Evolutionary conservation across 2,329 filamentous ascomycete genomes (phyloP).

Genomic region (Penicillium decumbens): DNA sequence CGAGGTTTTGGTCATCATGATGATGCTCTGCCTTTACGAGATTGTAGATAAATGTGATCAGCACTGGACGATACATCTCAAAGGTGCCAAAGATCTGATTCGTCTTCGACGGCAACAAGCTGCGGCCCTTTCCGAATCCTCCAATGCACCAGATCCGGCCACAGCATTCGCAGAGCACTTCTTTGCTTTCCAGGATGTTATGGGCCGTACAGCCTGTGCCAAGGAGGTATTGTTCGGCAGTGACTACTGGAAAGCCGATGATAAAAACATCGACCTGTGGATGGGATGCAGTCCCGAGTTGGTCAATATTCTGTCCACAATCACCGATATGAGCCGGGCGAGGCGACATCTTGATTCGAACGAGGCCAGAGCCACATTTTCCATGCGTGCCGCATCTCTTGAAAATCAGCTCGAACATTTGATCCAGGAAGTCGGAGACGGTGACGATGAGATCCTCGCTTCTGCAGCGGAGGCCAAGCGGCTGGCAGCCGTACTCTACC

Average conservation of each 20-base stretch:
- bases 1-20: conserved; percentile 42
- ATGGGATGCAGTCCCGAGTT: conserved; percentile 49
- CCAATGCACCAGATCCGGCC: conserved; percentile 21
- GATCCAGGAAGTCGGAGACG: conserved; percentile 31
- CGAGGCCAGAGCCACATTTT: conserved; percentile 25
- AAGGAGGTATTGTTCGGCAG: conserved; percentile 46
- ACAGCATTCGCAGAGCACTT: conserved; percentile 44
- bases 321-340: conserved; percentile 45
- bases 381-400: conserved; percentile 33
- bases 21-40: conserved; percentile 46
- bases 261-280: conserved; percentile 43
- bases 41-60: conserved; percentile 44
- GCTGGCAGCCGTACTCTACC: conserved; percentile 44
- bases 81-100: conserved; percentile 48
- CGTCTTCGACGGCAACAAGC: conserved; percentile 34
- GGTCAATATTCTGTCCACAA: conserved; percentile 45
- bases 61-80: conserved; percentile 48
- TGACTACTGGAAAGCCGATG: conserved; percentile 45
- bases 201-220: conserved; percentile 49
- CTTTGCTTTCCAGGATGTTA: conserved; percentile 51
- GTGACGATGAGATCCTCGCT: conserved; percentile 31
- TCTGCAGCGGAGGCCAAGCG: conserved; percentile 43
- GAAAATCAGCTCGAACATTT: conserved; percentile 32
- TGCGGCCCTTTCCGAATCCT: conserved; percentile 6
- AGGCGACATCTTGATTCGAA: conserved; percentile 27